Percentiles rank a stretch among this genome's conserved stretches.
Conservation (phyloP, 176 grass and related monocot species). For the Cenchrus americanus region DNA sequence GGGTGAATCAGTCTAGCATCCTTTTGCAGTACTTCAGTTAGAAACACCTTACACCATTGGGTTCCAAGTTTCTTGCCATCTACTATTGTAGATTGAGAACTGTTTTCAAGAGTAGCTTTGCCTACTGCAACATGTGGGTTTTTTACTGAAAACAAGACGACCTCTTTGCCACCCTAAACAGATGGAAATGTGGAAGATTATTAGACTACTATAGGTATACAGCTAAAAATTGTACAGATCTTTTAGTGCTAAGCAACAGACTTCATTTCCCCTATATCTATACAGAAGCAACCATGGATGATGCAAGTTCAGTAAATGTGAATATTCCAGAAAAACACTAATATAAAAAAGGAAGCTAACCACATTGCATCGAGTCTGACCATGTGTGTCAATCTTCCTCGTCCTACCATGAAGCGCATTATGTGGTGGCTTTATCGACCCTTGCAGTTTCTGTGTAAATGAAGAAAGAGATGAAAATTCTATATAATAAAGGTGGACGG, state of each 20-base stretch:
- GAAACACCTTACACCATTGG: slow-evolving; percentile 11
- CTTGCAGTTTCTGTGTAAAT: slow-evolving; percentile 11
- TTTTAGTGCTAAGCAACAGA: background rate
- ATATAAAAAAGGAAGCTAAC: background rate
- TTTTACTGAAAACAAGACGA: slow-evolving; percentile 11
- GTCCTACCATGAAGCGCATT: background rate
- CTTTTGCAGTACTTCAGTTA: background rate
- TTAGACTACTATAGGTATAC: background rate
- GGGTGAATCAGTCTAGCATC: background rate
- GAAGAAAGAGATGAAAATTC: background rate
- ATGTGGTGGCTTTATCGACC: background rate
- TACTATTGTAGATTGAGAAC: slow-evolving; percentile 15
- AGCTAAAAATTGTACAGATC: background rate
- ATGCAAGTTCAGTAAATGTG: slow-evolving; percentile 3
- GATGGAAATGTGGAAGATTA: background rate
- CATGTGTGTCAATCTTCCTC: background rate
- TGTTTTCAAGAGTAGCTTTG: slow-evolving; percentile 15
- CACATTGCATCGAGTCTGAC: background rate
- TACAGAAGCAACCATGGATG: background rate
- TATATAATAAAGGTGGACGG: background rate
- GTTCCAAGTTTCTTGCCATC: slow-evolving; percentile 14
- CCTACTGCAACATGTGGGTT: background rate
- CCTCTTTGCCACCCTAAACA: background rate
- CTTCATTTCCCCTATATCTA: background rate
- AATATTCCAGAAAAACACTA: background rate